Conservation (phyloP, 805 yeast species). For the Candida tibetensis region DNA sequence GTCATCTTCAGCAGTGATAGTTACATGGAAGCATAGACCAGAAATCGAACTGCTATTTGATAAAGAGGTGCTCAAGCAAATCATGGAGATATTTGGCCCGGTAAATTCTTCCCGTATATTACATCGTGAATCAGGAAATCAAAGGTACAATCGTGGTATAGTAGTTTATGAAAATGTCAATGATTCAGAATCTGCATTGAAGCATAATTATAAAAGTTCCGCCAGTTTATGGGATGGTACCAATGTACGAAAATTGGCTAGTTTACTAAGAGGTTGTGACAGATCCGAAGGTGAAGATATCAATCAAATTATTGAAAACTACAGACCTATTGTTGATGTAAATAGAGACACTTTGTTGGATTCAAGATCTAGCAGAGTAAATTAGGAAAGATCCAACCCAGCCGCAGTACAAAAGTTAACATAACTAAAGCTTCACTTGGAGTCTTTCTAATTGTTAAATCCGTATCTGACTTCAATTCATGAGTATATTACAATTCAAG, state of each 20-base stretch:
- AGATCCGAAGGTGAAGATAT: too few species aligned
- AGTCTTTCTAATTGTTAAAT: constrained; percentile 18
- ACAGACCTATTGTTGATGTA: too few species aligned
- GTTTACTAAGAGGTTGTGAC: constrained; percentile 41
- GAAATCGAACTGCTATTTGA: constrained; percentile 31
- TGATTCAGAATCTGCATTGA: constrained; percentile 33
- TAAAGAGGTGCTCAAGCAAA: constrained; percentile 27
- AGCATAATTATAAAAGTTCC: constrained; percentile 41
- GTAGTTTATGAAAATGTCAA: constrained; percentile 28
- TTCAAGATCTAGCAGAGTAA: too few species aligned
- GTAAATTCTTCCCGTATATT: constrained; percentile 15
- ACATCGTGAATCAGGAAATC: constrained; percentile 7
- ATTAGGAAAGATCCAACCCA: too few species aligned
- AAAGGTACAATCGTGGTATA: constrained; percentile 37
- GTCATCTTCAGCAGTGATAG: constrained; percentile 18
- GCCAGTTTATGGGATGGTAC: constrained; percentile 47
- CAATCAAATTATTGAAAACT: too few species aligned
- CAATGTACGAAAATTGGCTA: constrained; percentile 44
- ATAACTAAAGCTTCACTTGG: neutral
- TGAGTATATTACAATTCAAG: neutral
- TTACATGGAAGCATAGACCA: constrained; percentile 47
- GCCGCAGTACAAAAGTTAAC: too few species aligned
- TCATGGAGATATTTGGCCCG: constrained; percentile 49
- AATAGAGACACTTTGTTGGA: too few species aligned
- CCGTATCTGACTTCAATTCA: constrained; percentile 38